These are phyloP conservation scores for Mycena vitilis DNA, from an alignment of 768 basidiomycete species.

Conservation along the genomic window DNA sequence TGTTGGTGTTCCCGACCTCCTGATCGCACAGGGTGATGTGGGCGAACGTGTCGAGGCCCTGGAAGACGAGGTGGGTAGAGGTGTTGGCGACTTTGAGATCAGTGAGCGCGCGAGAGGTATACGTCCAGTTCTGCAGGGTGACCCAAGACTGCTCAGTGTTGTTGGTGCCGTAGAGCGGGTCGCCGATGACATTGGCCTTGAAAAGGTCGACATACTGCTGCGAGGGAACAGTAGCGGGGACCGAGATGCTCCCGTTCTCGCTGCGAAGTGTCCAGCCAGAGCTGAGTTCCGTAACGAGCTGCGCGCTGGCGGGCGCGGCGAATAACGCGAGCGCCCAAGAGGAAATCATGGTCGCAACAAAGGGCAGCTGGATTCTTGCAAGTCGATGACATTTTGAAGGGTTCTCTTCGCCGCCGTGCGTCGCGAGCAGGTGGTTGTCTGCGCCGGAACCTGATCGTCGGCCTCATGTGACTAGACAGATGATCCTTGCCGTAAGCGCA, in stretches of 20 bases:
- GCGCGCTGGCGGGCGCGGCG: slow-evolving; percentile 22
- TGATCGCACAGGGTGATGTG: slow-evolving; percentile 26
- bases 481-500: no score
- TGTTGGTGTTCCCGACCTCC: slow-evolving; percentile 25
- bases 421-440: no score
- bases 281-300: slow-evolving; percentile 23
- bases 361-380: neutral
- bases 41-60: slow-evolving; percentile 26
- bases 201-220: slow-evolving; percentile 29
- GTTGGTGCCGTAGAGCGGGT: slow-evolving; percentile 26
- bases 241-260: slow-evolving; percentile 28
- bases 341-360: neutral
- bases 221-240: slow-evolving; percentile 22
- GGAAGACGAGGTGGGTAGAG: slow-evolving; percentile 23
- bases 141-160: slow-evolving; percentile 29
- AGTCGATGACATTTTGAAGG: neutral
- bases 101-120: slow-evolving; percentile 21
- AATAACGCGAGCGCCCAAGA: slow-evolving; percentile 6
- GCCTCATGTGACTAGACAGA: no score
- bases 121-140: slow-evolving; percentile 27
- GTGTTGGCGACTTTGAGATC: slow-evolving; percentile 8
- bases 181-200: slow-evolving; percentile 17
- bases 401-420: no score
- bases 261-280: slow-evolving; percentile 27
- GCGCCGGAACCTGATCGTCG: no score